These are phyloP conservation scores for Podaxis carcinomalis DNA, from an alignment of 768 basidiomycete species.

Conservation along the genomic window DNA sequence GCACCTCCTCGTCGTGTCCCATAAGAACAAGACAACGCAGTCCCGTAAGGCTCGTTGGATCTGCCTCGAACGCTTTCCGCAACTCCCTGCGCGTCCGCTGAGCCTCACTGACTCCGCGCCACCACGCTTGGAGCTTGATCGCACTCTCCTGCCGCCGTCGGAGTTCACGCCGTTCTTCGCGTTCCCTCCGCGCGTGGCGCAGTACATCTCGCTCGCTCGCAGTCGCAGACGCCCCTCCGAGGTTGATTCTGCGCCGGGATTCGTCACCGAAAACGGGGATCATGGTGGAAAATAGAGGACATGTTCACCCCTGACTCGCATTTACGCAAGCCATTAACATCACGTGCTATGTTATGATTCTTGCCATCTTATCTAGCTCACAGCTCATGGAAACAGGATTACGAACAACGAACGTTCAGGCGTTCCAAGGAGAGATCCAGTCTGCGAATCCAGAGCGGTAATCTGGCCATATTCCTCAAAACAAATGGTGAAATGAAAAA, in stretches of 20 bases:
- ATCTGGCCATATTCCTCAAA: constrained; percentile 26
- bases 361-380: not conserved
- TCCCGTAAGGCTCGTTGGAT: constrained; percentile 50
- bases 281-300: constrained; percentile 14
- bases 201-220: constrained; percentile 55
- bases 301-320: not conserved
- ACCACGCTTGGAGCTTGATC: constrained; percentile 63
- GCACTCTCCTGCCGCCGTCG: constrained; percentile 58
- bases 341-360: not conserved
- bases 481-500: not conserved
- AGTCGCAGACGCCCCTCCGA: constrained; percentile 59
- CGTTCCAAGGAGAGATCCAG: constrained; percentile 57
- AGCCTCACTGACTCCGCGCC: constrained; percentile 48
- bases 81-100: constrained; percentile 40
- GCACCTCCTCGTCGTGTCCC: constrained; percentile 43
- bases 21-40: constrained; percentile 65
- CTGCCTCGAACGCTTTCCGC: constrained; percentile 43
- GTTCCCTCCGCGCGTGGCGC: constrained; percentile 54
- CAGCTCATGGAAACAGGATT: not conserved
- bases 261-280: constrained; percentile 47
- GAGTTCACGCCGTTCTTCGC: constrained; percentile 52
- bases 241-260: constrained; percentile 63
- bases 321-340: constrained; percentile 2
- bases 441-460: constrained; percentile 58
- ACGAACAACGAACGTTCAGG: constrained; percentile 33